Base-by-base conservation (phyloP, 2,329 filamentous ascomycete species). In the Sporothrix brasiliensis region DNA sequence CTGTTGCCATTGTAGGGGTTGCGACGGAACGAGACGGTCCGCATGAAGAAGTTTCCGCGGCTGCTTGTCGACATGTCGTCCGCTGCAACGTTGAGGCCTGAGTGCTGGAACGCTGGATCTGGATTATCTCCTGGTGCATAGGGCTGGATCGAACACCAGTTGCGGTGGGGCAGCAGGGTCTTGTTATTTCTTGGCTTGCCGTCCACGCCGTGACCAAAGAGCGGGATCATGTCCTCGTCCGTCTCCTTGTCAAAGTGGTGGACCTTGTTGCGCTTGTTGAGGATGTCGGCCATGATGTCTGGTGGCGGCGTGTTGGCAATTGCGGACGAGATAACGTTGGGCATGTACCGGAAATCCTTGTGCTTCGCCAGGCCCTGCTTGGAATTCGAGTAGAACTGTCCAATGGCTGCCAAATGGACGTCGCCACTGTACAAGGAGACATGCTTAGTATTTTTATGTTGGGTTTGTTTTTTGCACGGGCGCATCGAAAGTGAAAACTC, bases 261-360 rank as follows among this genome's bases (percentile, higher is more conserved):
- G 1, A 91, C 79, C 79, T 91, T 97, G 83, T 97, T 97, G 39
- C 95, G 88, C 82, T 92, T 95, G 82, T 98, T 97, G 72, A 99
- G 86, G 67, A 97, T 87, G 79, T 99, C 94, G 5, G 93, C 93
- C 83, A 98, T 86, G 76, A 96, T 83, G 68, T 95, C 92, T 0
- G 94, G 91, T 21, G 94, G 92, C 5, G 96, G 95, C 16, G 91
- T 89, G 77, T 99, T 97, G 75, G 91, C 94, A 77, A 99, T 98
- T 14, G 94, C 93, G 0, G 94, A 97, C 0, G 93, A 96, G 74
- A 98, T 89, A 72, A 99, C 82, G 76, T 99, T 99, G 4, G 93
- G 92, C 91, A 99, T 99, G 78, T 99, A 99, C 73, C 95, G 87
- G 77, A 95, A 94, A 78, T 99, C 95, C 74, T 89, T 89, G 80